Conservation (phyloP, 176 grass and related monocot species). For the Triticum urartu region DNA sequence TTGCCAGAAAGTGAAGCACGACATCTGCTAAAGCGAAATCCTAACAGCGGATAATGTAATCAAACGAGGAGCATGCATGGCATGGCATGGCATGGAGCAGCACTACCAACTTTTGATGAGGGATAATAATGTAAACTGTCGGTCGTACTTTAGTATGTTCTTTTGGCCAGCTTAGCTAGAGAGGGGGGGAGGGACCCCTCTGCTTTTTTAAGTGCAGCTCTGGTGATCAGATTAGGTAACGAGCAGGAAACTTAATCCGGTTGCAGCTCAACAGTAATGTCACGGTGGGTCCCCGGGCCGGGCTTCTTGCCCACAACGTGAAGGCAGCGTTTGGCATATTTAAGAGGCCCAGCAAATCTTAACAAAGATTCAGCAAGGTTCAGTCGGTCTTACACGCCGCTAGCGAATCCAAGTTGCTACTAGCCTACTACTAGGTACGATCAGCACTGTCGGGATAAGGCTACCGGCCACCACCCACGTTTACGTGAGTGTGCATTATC, state of each 20-base stretch:
- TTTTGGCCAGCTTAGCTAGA: background rate
- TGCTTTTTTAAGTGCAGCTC: background rate
- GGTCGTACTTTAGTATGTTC: background rate
- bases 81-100: background rate
- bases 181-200: background rate
- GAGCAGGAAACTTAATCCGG: background rate
- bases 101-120: background rate
- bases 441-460: background rate
- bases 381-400: background rate
- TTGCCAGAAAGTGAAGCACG: background rate
- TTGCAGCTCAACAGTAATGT: background rate
- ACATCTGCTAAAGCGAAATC: conserved; percentile 25
- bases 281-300: background rate
- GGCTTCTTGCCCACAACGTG: conserved; percentile 15
- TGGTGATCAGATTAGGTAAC: conserved; percentile 39
- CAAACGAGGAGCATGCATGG: background rate
- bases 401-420: no score
- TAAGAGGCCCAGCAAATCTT: background rate
- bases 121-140: background rate
- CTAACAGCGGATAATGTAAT: conserved; percentile 33
- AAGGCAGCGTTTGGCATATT: background rate
- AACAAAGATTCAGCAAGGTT: background rate
- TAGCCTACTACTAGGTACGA: no score
- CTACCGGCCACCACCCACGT: background rate
- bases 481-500: background rate